These are phyloP conservation scores for Aphanomyces astaci DNA, from an alignment of 352 stramenopile genomes.

Conservation along the genomic window DNA sequence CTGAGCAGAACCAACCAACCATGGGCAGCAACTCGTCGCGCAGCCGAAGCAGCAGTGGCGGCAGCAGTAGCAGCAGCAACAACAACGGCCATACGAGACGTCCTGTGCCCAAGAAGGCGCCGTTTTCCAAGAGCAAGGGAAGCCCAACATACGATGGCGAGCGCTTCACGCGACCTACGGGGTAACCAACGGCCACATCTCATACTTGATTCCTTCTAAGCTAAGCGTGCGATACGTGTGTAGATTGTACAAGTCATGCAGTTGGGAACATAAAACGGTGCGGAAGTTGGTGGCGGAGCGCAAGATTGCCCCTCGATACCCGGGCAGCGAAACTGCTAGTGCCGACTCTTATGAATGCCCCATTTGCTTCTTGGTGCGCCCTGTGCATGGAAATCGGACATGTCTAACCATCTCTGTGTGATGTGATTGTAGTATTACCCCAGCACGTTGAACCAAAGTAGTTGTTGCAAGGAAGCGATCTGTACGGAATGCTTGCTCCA, in stretches of 20 bases:
- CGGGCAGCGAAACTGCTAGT: constrained; percentile 35
- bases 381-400: too few species aligned
- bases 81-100: not conserved
- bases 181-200: not conserved
- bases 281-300: constrained; percentile 58
- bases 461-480: constrained; percentile 63
- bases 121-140: not conserved
- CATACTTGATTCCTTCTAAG: not conserved
- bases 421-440: constrained; percentile 42
- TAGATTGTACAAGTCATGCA: constrained; percentile 69
- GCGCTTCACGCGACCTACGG: constrained; percentile 16
- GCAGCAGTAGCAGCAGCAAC: not conserved
- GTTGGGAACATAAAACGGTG: constrained; percentile 59
- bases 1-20: not conserved
- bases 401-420: constrained; percentile 11
- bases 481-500: constrained; percentile 60
- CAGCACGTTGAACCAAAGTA: constrained; percentile 46
- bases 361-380: constrained; percentile 73
- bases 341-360: constrained; percentile 64
- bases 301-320: constrained; percentile 67
- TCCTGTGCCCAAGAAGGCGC: not conserved
- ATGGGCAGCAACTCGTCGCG: constrained; percentile 2
- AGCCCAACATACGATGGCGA: constrained; percentile 12
- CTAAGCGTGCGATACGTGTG: not conserved
- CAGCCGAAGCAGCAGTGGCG: not conserved